These are phyloP conservation scores for Ogataea henricii DNA, from an alignment of 805 yeast genomes.

Conservation along the genomic window DNA sequence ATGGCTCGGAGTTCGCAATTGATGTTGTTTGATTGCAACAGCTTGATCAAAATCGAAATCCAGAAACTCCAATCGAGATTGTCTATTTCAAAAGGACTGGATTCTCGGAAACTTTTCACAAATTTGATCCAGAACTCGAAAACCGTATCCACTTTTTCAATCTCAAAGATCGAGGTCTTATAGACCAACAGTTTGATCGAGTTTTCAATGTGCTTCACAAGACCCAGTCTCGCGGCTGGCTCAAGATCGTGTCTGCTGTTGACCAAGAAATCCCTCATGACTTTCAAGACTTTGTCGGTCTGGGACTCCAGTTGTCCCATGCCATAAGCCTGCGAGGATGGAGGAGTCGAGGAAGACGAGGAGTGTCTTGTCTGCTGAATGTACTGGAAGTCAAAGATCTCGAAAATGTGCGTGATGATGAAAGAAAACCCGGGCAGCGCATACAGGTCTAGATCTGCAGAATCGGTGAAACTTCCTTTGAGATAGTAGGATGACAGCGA, in stretches of 20 bases:
- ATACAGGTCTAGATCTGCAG: conserved; percentile 20
- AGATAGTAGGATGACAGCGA: conserved; percentile 31
- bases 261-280: conserved; percentile 39
- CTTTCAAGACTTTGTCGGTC: conserved; percentile 35
- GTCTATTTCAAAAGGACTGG: conserved; percentile 16
- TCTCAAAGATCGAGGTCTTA: conserved; percentile 29
- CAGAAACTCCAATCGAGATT: conserved; percentile 74
- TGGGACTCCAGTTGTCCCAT: conserved; percentile 21
- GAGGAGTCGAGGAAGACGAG: not conserved
- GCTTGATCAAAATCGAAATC: conserved; percentile 57
- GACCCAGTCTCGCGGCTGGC: conserved; percentile 21
- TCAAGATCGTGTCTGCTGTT: conserved; percentile 35
- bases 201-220: conserved; percentile 27
- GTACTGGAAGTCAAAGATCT: conserved; percentile 34
- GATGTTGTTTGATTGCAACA: conserved; percentile 65
- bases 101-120: conserved; percentile 23
- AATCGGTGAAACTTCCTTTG: conserved; percentile 13
- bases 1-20: conserved; percentile 63
- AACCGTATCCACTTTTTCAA: conserved; percentile 25
- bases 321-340: not conserved
- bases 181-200: conserved; percentile 26
- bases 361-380: conserved; percentile 16
- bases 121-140: conserved; percentile 29
- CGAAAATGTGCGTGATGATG: conserved; percentile 48
- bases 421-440: conserved; percentile 48